phyloP scores from a whole-genome alignment of 495 filamentous ascomycete genomes.

The Neurospora discreta region DNA sequence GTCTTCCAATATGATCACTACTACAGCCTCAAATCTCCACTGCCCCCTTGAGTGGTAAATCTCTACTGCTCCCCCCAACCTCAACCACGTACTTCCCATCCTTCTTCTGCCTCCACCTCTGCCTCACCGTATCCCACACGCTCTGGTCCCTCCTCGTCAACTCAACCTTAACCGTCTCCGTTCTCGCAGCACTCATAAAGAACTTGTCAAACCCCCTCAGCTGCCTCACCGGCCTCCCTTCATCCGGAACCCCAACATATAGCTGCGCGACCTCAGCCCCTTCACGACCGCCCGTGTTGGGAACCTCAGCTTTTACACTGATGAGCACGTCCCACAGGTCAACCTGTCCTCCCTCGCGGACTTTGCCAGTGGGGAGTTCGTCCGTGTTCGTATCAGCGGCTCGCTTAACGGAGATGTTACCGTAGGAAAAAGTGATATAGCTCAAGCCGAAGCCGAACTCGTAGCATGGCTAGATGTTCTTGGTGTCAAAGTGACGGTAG shows the following conservation, averaged over 20 bases:
- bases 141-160: constrained; percentile 56
- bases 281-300: constrained; percentile 41
- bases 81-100: constrained; percentile 31
- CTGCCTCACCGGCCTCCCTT: constrained; percentile 36
- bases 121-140: constrained; percentile 49
- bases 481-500: constrained; percentile 54
- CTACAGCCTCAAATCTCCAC: constrained; percentile 6
- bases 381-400: constrained; percentile 15
- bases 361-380: constrained; percentile 24
- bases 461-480: constrained; percentile 52
- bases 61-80: constrained; percentile 55
- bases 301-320: constrained; percentile 39
- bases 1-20: not conserved
- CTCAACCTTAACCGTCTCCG: constrained; percentile 37
- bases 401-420: constrained; percentile 26
- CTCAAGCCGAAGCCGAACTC: constrained; percentile 65
- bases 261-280: constrained; percentile 52
- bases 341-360: constrained; percentile 45
- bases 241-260: constrained; percentile 47
- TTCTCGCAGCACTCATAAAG: constrained; percentile 30
- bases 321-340: constrained; percentile 49
- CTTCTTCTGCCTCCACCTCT: constrained; percentile 47
- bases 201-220: constrained; percentile 60
- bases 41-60: constrained; percentile 44
- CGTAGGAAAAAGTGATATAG: constrained; percentile 53